Evolutionary conservation across 2,329 filamentous ascomycete genomes (phyloP).

Genomic region (Boeremia exigua): DNA sequence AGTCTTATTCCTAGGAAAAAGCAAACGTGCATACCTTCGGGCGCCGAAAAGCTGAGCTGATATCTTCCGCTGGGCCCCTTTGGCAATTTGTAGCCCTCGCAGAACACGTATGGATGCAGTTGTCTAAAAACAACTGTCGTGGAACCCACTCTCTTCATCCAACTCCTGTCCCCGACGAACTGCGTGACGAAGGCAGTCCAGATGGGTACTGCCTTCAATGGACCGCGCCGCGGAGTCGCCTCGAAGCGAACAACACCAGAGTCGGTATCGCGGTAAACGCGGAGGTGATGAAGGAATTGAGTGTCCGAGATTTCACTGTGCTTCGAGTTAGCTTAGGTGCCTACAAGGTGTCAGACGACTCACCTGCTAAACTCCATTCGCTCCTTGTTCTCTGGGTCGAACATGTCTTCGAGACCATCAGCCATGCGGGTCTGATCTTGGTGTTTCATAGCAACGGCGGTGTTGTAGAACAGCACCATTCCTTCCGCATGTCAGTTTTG

Average conservation of each 20-base stretch:
- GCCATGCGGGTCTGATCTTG: constrained; percentile 56
- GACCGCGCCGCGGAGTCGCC: constrained; percentile 60
- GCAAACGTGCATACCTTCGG: constrained; percentile 36
- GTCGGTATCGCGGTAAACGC: constrained; percentile 59
- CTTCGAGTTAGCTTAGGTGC: constrained; percentile 16
- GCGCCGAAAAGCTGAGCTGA: constrained; percentile 41
- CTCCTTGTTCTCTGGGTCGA: constrained; percentile 49
- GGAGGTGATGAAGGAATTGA: constrained; percentile 60
- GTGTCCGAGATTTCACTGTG: constrained; percentile 60
- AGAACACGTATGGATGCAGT: constrained; percentile 61
- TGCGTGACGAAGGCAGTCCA: constrained; percentile 60
- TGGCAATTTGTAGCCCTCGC: constrained; percentile 54
- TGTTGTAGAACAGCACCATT: constrained; percentile 64
- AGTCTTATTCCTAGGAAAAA: background rate
- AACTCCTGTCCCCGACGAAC: constrained; percentile 54
- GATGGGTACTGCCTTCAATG: constrained; percentile 61
- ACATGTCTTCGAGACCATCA: constrained; percentile 54
- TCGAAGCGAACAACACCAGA: constrained; percentile 63
- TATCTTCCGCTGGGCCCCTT: constrained; percentile 40
- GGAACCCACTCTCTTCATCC: constrained; percentile 54
- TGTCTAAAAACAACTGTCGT: constrained; percentile 57
- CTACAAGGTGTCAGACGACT: constrained; percentile 12
- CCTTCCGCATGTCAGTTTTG: constrained; percentile 44
- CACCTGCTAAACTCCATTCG: constrained; percentile 59
- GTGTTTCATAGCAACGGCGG: constrained; percentile 63